Base-by-base conservation (phyloP, 345 rosid genomes). In the Passiflora organensis region DNA sequence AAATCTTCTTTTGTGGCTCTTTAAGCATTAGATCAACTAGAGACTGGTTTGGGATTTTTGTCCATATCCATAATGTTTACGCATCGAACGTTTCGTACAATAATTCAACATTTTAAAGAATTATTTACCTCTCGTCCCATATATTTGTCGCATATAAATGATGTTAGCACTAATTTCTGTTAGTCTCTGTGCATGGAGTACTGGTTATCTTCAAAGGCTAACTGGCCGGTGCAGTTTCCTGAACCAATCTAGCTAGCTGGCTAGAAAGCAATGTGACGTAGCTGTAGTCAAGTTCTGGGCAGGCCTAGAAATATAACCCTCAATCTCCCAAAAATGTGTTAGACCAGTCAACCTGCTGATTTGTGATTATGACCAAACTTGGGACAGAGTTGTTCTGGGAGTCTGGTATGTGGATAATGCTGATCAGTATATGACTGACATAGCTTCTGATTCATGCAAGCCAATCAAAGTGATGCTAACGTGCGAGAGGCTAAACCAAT, bases 271-370 rank as follows among this genome's bases (percentile, higher is more conserved):
- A 19, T 44, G 17, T 44, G 9, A 28, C 8, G 51, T 22, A 6
- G 10, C 32, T 23, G 8, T 28, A 2, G 3, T 48, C 32, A 48
- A 23, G 51, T n/a, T 22, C 14, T 22, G 32, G 32, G 24, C 32
- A 15, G 51, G 24, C 38, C 54, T 28, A 10, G 38, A 32, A 25
- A 5, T 8, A 28, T 28, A 8, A 28, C 5, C 8, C 20, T 50
- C 28, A 48, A n/a, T 50, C 34, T 34, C 38, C n/a, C 56, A 61
- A 66, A 51, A 52, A 8, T 28, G 58, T 38, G 58, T 28, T 67
- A 49, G 66, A 64, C 66, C 64, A 63, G 73, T 62, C 61, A 65
- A 59, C 56, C 44, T 18, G 1, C 17, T 32, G 32, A 20, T 60
- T 36, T 17, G 38, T 59, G 58, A 68, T 60, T 58, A 37, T 21